These are phyloP conservation scores for Didymella pomorum DNA, from an alignment of 2,329 filamentous ascomycete species.

Conservation along the genomic window DNA sequence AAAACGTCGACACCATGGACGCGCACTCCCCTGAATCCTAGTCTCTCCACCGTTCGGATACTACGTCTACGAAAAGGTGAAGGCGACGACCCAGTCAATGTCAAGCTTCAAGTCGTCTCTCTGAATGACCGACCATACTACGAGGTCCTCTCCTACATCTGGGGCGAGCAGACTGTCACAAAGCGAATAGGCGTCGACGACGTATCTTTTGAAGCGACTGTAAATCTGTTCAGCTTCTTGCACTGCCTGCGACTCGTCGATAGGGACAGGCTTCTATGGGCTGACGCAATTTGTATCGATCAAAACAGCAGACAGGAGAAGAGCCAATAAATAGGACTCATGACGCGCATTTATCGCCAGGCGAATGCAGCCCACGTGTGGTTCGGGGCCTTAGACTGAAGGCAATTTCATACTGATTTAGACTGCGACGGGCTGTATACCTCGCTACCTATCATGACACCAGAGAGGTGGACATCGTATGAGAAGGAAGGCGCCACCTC, in stretches of 20 bases:
- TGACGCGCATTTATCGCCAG: not conserved
- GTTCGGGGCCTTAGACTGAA: not conserved
- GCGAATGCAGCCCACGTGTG: not conserved
- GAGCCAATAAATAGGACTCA: not conserved
- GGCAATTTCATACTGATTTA: not conserved
- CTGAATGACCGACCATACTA: conserved; percentile 1
- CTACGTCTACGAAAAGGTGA: too few species aligned
- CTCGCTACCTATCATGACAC: not conserved
- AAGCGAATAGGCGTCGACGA: not conserved
- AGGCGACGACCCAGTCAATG: too few species aligned
- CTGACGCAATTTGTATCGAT: too few species aligned
- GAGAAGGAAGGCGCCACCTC: not conserved
- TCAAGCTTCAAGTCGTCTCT: too few species aligned
- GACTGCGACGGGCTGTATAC: not conserved
- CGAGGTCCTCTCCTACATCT: conserved; percentile 2
- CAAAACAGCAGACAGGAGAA: not conserved
- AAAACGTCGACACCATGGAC: not conserved
- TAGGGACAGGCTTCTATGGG: too few species aligned
- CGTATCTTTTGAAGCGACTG: not conserved
- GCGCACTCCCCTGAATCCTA: not conserved
- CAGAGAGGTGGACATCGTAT: not conserved
- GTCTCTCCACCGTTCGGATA: not conserved
- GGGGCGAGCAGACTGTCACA: not conserved
- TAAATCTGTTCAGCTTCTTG: not conserved
- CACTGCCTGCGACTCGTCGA: not conserved